Base-by-base conservation (phyloP, 2,329 filamentous ascomycete genomes). In the Pseudogymnoascus sp. region DNA sequence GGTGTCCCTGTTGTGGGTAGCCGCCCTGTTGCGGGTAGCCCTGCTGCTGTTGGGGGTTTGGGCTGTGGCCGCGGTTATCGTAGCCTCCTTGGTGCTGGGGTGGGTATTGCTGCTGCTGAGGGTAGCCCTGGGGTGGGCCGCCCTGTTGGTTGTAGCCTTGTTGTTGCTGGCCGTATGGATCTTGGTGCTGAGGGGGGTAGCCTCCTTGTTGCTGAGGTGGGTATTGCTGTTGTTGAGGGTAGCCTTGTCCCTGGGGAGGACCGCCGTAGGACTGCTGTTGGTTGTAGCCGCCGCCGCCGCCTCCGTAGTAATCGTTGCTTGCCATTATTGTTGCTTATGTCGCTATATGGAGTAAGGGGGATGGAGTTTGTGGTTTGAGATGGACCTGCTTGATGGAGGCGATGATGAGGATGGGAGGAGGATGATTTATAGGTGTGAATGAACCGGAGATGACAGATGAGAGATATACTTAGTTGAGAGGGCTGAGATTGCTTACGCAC, bases 301-400 rank as follows among this genome's bases (percentile, higher is more conserved):
- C 63, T 33, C 65, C 66, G 65, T 71, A 71, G 54, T 70, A 71
- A 20, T 70, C 67, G 60, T 65, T 60, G 58, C 59, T 65, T 16
- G 69, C 66, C 70, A 71, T 71, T 39, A 25, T 11, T 66, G 61
- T 47, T 50, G 41, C 33, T 43, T 28, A 18, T 30, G 59, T 43
- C 12, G 16, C 7, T 41, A 18, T 11, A 33, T 43, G 30, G 61
- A 57, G 39, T 4, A 54, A 18, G 47, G 28, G 47, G 14, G 47
- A 54, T 33, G 25, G n/a, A 54, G 47, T 12, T 33, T 18, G 47
- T 18, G 47, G 47, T 54, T 20, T 18, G 36, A 25, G 37, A 47
- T 58, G 37, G 12, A 16, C 35, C 8, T 47, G 59, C 25, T 30
- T 62, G 58, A 38, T 43, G 38, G 37, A 25, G n/a, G 22, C 37